A percentile compares a stretch with the other conserved stretches of the same genome.
phyloP scores from a whole-genome alignment of 371 early-diverging fungal species.

The Rhizopus arrhizus region DNA sequence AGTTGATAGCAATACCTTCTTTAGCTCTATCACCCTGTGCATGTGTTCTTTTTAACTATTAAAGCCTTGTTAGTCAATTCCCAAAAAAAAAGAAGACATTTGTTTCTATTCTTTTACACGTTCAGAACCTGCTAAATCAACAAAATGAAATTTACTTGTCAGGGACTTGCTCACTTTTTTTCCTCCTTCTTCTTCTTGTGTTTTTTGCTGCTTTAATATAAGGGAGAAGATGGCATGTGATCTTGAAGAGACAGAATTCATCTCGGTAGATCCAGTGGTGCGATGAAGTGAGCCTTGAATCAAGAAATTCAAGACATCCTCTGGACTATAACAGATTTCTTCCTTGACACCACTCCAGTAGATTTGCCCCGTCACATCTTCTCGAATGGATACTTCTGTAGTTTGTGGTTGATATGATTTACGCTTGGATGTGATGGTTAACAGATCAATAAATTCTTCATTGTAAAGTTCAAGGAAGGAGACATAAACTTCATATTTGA shows the following conservation, averaged over 20 bases:
- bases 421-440: constrained; percentile 46
- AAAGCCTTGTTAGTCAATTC: not conserved
- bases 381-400: constrained; percentile 71
- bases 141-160: constrained; percentile 91
- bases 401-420: constrained; percentile 15
- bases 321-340: constrained; percentile 66
- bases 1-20: constrained; percentile 98
- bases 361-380: constrained; percentile 87
- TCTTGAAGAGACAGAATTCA: constrained; percentile 93
- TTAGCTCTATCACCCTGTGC: constrained; percentile 91
- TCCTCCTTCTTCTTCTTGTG: constrained; percentile 26
- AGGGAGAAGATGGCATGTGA: constrained; percentile 98
- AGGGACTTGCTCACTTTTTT: constrained; percentile 22
- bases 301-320: constrained; percentile 72
- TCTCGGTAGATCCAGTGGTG: constrained; percentile 91
- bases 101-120: constrained; percentile 49
- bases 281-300: constrained; percentile 76
- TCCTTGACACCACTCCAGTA: constrained; percentile 86
- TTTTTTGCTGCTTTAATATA: constrained; percentile 69
- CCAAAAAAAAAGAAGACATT: not conserved
- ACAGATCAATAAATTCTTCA: constrained; percentile 87
- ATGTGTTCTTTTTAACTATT: constrained; percentile 84
- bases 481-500: constrained; percentile 50
- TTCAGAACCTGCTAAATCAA: constrained; percentile 99
- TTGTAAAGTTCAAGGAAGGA: constrained; percentile 95